Base-by-base conservation (phyloP, 805 yeast species). In the Metschnikowia gruessii region DNA sequence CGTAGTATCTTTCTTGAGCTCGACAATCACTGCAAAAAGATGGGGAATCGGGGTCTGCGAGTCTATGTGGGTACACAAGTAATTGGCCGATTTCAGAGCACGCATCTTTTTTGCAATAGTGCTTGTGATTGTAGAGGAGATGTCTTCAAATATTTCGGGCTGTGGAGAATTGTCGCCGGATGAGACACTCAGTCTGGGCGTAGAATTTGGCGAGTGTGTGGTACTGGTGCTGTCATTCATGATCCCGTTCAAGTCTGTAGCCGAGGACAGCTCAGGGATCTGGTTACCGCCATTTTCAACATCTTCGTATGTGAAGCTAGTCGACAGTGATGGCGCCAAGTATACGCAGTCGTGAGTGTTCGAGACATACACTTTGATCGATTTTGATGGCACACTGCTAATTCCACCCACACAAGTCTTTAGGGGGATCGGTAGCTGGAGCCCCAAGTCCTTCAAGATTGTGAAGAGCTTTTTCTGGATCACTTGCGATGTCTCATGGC, bases 1-100 rank as follows among this genome's bases (percentile, higher is more conserved):
- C 2, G 62, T 45, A 1, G 72, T 65, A 31, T 71, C 75, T 42
- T 69, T 74, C 19, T 62, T 57, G 1, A 79, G 54, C 42, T 79
- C 76, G 1, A 80, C 52, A 4, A 79, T 65, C 2, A 80, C 68
- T 0, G 80, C 85, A 52, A 80, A 69, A 2, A 79, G 77, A 55
- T 77, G 81, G 1, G 82, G 75, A 1, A 76, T 72, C 9, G 73
- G 75, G 2, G 62, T 60, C 10, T 69, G 70, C 3, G 68, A 50
- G 45, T 73, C 77, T 6, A 71, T 64, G 28, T 61, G 62, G 2
- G 72, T 60, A 24, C 65, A 60, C 33, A 66, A 55, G 42, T 66
- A 71, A 48, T 68, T 68, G 1, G 75, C 72, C n/a, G 69, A 63
- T 16, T 44, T 50, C 57, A 65, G 59, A 13, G 47, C 32, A 19